phyloP scores from a whole-genome alignment of 2,329 filamentous ascomycete genomes.

The Fusarium veterinarium region DNA sequence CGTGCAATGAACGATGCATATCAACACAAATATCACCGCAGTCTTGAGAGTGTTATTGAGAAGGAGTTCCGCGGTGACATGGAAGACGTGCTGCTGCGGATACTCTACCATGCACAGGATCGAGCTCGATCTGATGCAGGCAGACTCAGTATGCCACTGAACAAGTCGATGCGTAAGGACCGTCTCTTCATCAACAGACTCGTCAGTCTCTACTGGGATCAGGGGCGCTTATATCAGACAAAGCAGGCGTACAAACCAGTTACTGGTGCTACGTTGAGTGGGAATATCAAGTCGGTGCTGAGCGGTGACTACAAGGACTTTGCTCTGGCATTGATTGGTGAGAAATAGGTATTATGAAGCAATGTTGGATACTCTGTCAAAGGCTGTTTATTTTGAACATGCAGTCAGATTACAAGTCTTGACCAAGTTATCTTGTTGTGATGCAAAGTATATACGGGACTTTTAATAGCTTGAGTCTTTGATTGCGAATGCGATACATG shows the following conservation, averaged over 20 bases:
- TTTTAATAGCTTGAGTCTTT: no score
- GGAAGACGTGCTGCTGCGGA: conserved; percentile 49
- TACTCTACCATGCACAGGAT: conserved; percentile 43
- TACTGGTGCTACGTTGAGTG: conserved; percentile 62
- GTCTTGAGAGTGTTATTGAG: conserved; percentile 49
- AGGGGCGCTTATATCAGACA: conserved; percentile 40
- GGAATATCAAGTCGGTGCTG: conserved; percentile 43
- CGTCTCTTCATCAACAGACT: conserved; percentile 49
- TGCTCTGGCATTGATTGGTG: conserved; percentile 46
- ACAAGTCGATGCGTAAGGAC: conserved; percentile 46
- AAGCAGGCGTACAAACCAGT: conserved; percentile 70
- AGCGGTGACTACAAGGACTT: conserved; percentile 47
- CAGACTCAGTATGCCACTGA: conserved; percentile 42
- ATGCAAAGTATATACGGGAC: no score
- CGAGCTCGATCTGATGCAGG: conserved; percentile 42
- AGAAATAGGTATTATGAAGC: conserved; percentile 25
- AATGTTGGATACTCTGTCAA: fast-evolving
- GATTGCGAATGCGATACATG: no score
- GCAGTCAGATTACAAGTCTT: no score
- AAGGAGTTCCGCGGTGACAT: conserved; percentile 51
- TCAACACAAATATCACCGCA: conserved; percentile 48
- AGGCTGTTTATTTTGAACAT: fast-evolving
- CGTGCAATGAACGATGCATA: conserved; percentile 47
- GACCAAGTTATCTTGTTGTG: no score
- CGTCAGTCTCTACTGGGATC: conserved; percentile 50